Conservation (phyloP, 2,329 filamentous ascomycete genomes). For the Drechslerella stenobrocha region DNA sequence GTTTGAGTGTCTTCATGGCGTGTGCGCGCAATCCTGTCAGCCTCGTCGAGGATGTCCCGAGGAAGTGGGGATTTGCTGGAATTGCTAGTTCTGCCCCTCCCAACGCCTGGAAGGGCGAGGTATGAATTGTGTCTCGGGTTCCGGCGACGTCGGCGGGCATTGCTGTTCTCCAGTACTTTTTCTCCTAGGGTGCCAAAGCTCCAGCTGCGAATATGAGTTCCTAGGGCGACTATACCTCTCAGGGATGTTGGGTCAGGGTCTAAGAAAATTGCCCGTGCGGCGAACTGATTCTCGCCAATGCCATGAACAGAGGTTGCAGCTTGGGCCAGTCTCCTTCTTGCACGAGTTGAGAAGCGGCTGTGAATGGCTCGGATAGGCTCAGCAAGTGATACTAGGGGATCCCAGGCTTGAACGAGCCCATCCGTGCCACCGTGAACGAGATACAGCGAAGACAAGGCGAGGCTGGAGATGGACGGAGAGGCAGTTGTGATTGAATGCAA, state of each 20-base stretch:
- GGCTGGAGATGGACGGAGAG: constrained; percentile 79
- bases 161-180: constrained; percentile 67
- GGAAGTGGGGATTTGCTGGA: constrained; percentile 70
- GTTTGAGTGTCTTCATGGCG: constrained; percentile 62
- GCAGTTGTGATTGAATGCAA: constrained; percentile 85
- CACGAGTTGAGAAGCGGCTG: constrained; percentile 77
- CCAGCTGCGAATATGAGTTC: constrained; percentile 88
- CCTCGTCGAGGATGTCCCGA: constrained; percentile 84
- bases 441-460: constrained; percentile 83
- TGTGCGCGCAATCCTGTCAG: constrained; percentile 65
- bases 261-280: constrained; percentile 79
- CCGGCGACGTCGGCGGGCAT: constrained; percentile 62
- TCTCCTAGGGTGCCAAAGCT: constrained; percentile 80
- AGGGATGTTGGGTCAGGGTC: constrained; percentile 85
- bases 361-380: constrained; percentile 84
- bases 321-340: constrained; percentile 70
- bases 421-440: constrained; percentile 92
- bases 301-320: constrained; percentile 64
- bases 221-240: constrained; percentile 82
- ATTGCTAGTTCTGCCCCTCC: constrained; percentile 62
- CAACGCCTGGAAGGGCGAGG: neutral
- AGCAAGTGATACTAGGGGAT: constrained; percentile 78
- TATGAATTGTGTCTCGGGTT: constrained; percentile 27
- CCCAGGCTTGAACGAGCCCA: constrained; percentile 94
- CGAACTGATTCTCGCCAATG: constrained; percentile 74